Evolutionary conservation across 2,329 filamentous ascomycete species (phyloP).

Genomic region (Xylariaceae sp.): DNA sequence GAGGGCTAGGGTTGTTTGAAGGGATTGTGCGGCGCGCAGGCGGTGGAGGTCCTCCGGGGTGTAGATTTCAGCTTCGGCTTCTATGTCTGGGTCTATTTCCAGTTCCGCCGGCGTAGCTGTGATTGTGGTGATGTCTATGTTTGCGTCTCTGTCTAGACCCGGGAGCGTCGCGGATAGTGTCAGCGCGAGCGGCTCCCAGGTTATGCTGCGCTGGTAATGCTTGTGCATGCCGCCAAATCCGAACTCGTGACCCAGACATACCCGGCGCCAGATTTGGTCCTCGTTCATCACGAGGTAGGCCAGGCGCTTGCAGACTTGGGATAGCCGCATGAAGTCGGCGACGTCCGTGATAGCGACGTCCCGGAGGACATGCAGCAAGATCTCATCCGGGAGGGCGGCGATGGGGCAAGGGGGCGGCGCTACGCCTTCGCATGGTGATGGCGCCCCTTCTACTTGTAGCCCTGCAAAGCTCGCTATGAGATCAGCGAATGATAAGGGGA

Average conservation of each 20-base stretch:
- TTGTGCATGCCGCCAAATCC: constrained; percentile 85
- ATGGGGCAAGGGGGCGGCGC: constrained; percentile 77
- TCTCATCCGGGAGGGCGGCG: constrained; percentile 72
- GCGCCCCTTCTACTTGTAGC: constrained; percentile 62
- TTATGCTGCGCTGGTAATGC: constrained; percentile 60
- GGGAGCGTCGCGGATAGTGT: constrained; percentile 18
- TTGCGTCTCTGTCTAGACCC: not conserved
- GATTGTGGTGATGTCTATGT: not conserved
- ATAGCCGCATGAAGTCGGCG: constrained; percentile 68
- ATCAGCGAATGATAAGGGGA: constrained; percentile 55
- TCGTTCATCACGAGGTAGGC: constrained; percentile 82
- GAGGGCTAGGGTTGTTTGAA: constrained; percentile 40
- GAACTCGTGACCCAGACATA: constrained; percentile 66
- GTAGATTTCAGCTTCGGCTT: constrained; percentile 29
- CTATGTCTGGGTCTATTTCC: not conserved
- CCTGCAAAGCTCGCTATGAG: constrained; percentile 72
- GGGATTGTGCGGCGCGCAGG: constrained; percentile 33
- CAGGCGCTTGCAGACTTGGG: constrained; percentile 79
- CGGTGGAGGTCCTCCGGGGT: constrained; percentile 38
- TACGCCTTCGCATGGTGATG: constrained; percentile 66
- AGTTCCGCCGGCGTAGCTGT: not conserved
- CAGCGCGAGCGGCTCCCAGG: constrained; percentile 51
- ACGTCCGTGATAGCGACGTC: constrained; percentile 72
- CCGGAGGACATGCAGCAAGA: constrained; percentile 72
- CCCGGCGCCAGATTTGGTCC: constrained; percentile 77